Evolutionary conservation across 106 monocot species (phyloP).

Genomic region (Dendrobium nobile): DNA sequence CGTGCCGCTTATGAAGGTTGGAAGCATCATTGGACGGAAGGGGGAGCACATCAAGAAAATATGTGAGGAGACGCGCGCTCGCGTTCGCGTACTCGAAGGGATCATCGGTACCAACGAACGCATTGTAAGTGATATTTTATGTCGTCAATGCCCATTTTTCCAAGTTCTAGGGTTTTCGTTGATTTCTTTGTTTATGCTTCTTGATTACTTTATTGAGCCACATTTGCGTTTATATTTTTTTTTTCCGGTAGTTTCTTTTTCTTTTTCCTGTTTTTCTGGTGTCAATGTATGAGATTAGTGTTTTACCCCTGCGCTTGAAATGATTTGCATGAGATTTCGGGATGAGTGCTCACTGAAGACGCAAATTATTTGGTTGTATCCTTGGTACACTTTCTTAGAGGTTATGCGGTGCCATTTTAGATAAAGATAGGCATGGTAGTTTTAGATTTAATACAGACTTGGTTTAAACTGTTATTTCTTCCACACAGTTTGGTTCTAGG

Average conservation of each 20-base stretch:
- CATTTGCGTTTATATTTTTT: not conserved
- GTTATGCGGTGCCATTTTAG: not conserved
- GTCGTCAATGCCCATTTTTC: not conserved
- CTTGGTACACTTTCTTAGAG: not conserved
- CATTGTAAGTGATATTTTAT: slow-evolving; percentile 39
- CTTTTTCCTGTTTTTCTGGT: not conserved
- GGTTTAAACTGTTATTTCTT: too few relatives aligned
- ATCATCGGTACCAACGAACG: slow-evolving; percentile 57
- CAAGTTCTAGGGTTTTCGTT: not conserved
- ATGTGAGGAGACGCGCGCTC: slow-evolving; percentile 78
- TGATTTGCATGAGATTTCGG: not conserved
- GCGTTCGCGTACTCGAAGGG: slow-evolving; percentile 69
- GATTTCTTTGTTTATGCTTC: not conserved
- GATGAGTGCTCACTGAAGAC: not conserved
- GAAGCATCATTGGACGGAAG: slow-evolving; percentile 80
- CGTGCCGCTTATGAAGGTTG: slow-evolving; percentile 70
- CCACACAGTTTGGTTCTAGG: too few relatives aligned
- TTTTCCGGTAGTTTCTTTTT: not conserved
- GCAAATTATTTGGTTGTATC: not conserved
- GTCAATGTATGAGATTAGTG: not conserved
- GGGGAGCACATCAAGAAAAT: slow-evolving; percentile 82
- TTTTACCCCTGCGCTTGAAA: not conserved
- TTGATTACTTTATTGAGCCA: not conserved
- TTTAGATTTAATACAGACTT: not conserved
- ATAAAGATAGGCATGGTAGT: not conserved